phyloP scores from a whole-genome alignment of 2,329 filamentous ascomycete species.

The Amesomyces nigricolor region DNA sequence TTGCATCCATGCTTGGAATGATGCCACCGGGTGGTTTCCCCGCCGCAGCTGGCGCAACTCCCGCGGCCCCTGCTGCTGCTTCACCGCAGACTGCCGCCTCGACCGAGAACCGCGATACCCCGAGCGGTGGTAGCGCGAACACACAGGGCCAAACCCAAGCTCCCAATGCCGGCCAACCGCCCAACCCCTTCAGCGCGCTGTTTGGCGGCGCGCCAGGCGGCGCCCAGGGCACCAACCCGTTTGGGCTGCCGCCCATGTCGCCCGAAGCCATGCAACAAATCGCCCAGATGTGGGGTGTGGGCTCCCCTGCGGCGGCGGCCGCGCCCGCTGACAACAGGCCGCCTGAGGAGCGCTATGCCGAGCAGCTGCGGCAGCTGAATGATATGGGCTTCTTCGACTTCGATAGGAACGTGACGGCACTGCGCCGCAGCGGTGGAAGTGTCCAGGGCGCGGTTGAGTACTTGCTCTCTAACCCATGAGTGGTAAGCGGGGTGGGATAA shows the following conservation, averaged over 20 bases:
- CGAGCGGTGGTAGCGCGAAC: background rate
- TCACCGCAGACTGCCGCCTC: slow-evolving; percentile 8
- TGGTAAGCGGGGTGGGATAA: background rate
- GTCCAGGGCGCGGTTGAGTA: slow-evolving; percentile 88
- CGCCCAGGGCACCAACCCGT: slow-evolving; percentile 33
- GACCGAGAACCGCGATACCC: background rate
- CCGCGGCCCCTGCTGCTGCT: slow-evolving; percentile 11
- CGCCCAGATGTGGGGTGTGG: slow-evolving; percentile 44
- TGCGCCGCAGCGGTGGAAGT: slow-evolving; percentile 84
- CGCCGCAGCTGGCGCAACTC: background rate
- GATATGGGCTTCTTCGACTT: slow-evolving; percentile 99
- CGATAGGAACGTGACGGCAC: slow-evolving; percentile 81
- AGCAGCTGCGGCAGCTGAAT: slow-evolving; percentile 86
- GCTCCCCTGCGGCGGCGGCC: slow-evolving; percentile 38
- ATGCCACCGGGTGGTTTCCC: slow-evolving; percentile 60
- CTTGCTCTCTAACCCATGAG: slow-evolving; percentile 40
- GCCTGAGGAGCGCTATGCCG: slow-evolving; percentile 87
- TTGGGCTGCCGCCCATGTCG: slow-evolving; percentile 43
- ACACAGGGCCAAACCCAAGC: slow-evolving; percentile 11
- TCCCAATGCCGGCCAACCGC: slow-evolving; percentile 15
- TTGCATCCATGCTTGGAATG: slow-evolving; percentile 43
- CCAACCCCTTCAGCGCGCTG: slow-evolving; percentile 27
- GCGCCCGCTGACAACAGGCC: slow-evolving; percentile 74
- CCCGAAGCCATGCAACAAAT: slow-evolving; percentile 53
- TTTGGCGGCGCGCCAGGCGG: slow-evolving; percentile 25